Evolutionary conservation across 495 filamentous ascomycete genomes (phyloP), one percentile per base, ranked within the genome.

Genomic region (Glonium stellatum): DNA sequence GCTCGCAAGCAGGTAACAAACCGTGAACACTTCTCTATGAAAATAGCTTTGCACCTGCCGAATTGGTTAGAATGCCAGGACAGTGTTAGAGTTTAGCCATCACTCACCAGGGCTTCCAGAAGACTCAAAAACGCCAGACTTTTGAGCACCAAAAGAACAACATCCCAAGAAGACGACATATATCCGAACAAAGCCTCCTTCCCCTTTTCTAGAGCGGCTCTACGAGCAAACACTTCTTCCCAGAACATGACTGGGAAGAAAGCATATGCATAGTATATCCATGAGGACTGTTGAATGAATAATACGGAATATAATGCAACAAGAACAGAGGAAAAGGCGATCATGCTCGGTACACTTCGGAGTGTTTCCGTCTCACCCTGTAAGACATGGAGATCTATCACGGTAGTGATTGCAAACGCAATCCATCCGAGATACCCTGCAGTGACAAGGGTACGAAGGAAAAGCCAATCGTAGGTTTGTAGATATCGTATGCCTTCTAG

Each of bases 391-490:
- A 90, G 75, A 69, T 97, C 88, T 66, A 97, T 81, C 47, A 97
- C 90, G 1, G 89, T 96, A 4, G 90, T 95, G 52, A 96, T 77
- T 0, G 95, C 89, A 76, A 92, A 99, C 13, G 89, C 86, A 64
- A 99, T 95, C 92, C 92, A 99, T 22, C 95, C 93, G 23, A 97
- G 73, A 69, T 97, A 99, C 19, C 95, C 95, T n/a, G 85, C 69
- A 12, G 95, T 95, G 36, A 99, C 88, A 37, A 97, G 80, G n/a
- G 87, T 86, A 53, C 95, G 80, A 36, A 99, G 72, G 76, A 99
- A 97, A n/a, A 97, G 79, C 95, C 95, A 99, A 73, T 99, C 93
- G 64, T 90, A 90, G 0, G 90, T 97, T 70, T 99, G 95, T 31
- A 97, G 80, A 69, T 99, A 99, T 42, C 93, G 82, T 42, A 99